Conservation (phyloP, 2,329 filamentous ascomycete genomes). For the Cordyceps farinosa region DNA sequence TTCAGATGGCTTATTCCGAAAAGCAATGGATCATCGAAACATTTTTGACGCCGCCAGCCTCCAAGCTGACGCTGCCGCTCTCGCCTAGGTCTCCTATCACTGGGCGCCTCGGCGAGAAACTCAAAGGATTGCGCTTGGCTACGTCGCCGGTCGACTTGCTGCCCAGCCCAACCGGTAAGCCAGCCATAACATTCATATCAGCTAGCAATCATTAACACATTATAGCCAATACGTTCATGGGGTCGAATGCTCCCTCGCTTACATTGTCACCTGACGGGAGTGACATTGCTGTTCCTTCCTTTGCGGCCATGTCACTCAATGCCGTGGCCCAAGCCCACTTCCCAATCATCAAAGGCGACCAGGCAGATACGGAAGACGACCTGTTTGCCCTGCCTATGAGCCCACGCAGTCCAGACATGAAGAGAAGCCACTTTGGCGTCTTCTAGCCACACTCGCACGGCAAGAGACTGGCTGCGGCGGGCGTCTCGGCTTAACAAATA, state of each 20-base stretch:
- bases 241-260: slow-evolving; percentile 31
- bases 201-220: slow-evolving; percentile 15
- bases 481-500: not conserved
- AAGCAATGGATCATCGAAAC: slow-evolving; percentile 81
- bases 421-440: slow-evolving; percentile 73
- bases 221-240: slow-evolving; percentile 36
- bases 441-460: not conserved
- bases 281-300: slow-evolving; percentile 36
- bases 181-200: slow-evolving; percentile 19
- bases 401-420: slow-evolving; percentile 81
- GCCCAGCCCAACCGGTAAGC: slow-evolving; percentile 50
- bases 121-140: slow-evolving; percentile 73
- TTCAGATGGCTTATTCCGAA: slow-evolving; percentile 81
- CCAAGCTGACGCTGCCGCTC: slow-evolving; percentile 33
- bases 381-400: slow-evolving; percentile 85
- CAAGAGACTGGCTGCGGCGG: not conserved
- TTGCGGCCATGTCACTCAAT: slow-evolving; percentile 35
- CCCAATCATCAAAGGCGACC: slow-evolving; percentile 21
- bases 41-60: slow-evolving; percentile 45
- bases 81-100: slow-evolving; percentile 64
- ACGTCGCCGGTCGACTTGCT: slow-evolving; percentile 66
- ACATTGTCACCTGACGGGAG: slow-evolving; percentile 30
- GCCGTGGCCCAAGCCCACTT: slow-evolving; percentile 28
- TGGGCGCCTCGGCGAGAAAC: slow-evolving; percentile 72
- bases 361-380: slow-evolving; percentile 59